A percentile compares a stretch with the other conserved stretches of the same genome.
phyloP scores from a whole-genome alignment of 331 rosid species.

The Saraca asoca region DNA sequence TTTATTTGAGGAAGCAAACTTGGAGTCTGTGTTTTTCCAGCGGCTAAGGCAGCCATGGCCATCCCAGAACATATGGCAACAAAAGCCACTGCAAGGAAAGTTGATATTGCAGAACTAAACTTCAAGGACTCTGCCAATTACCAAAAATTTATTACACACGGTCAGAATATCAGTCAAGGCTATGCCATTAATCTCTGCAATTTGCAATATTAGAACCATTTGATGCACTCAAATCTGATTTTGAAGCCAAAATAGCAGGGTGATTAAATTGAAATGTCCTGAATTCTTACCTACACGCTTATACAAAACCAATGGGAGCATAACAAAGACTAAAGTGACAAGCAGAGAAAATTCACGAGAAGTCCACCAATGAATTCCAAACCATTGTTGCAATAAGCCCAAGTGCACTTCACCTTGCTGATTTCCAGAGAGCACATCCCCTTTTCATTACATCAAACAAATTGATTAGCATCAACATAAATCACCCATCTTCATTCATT shows the following conservation, averaged over 20 bases:
- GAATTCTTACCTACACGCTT: slow-evolving; percentile 68
- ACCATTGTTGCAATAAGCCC: slow-evolving; percentile 90
- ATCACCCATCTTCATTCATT: background rate
- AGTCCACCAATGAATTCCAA: slow-evolving; percentile 94
- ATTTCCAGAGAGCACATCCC: slow-evolving; percentile 83
- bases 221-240: background rate
- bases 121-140: slow-evolving; percentile 64
- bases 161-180: slow-evolving; percentile 1
- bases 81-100: slow-evolving; percentile 79
- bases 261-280: background rate
- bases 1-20: slow-evolving; percentile 68
- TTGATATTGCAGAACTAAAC: slow-evolving; percentile 75
- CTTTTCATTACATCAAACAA: slow-evolving; percentile 46
- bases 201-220: slow-evolving; percentile 12
- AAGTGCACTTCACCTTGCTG: slow-evolving; percentile 60
- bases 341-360: slow-evolving; percentile 70
- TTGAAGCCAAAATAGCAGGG: background rate
- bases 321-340: slow-evolving; percentile 51
- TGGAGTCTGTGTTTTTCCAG: slow-evolving; percentile 71
- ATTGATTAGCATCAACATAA: background rate
- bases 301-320: slow-evolving; percentile 75
- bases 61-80: slow-evolving; percentile 77
- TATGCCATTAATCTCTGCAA: slow-evolving; percentile 8
- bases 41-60: slow-evolving; percentile 69
- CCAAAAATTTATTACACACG: slow-evolving; percentile 10